These are phyloP conservation scores for Xylaria arbuscula DNA, from an alignment of 2,329 filamentous ascomycete genomes.

Conservation along the genomic window DNA sequence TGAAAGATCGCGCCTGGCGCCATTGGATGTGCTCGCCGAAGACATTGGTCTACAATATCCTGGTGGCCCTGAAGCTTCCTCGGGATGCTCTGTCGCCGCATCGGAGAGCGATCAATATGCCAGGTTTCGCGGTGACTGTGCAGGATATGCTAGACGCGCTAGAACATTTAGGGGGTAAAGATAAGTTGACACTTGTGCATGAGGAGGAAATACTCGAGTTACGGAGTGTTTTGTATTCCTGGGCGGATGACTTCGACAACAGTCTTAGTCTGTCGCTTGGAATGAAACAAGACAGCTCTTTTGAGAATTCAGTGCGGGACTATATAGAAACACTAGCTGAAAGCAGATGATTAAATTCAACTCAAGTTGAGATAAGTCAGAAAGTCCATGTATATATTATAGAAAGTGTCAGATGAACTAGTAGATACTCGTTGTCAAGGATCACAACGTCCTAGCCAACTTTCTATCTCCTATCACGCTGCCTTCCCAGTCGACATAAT, in stretches of 20 bases:
- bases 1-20: conserved; percentile 19
- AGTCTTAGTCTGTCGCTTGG: conserved; percentile 9
- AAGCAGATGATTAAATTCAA: not conserved
- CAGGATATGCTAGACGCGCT: conserved; percentile 20
- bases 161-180: conserved; percentile 9
- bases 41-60: conserved; percentile 14
- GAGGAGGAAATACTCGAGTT: conserved; percentile 16
- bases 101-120: conserved; percentile 22
- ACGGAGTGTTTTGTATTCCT: conserved; percentile 13
- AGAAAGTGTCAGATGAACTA: too few relatives aligned
- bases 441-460: not conserved
- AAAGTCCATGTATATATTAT: not conserved
- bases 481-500: conserved; percentile 21
- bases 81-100: conserved; percentile 15
- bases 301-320: conserved; percentile 18
- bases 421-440: not conserved
- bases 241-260: conserved; percentile 22
- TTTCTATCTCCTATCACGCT: not conserved
- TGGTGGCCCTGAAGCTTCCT: conserved; percentile 16
- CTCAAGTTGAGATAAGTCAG: not conserved
- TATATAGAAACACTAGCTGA: conserved; percentile 17
- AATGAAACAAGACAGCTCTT: conserved; percentile 23
- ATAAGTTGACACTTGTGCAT: conserved; percentile 9
- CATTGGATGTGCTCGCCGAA: conserved; percentile 23
- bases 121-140: conserved; percentile 18